phyloP scores from a whole-genome alignment of 169 alveolate species.

The Plasmodium cynomolgi region DNA sequence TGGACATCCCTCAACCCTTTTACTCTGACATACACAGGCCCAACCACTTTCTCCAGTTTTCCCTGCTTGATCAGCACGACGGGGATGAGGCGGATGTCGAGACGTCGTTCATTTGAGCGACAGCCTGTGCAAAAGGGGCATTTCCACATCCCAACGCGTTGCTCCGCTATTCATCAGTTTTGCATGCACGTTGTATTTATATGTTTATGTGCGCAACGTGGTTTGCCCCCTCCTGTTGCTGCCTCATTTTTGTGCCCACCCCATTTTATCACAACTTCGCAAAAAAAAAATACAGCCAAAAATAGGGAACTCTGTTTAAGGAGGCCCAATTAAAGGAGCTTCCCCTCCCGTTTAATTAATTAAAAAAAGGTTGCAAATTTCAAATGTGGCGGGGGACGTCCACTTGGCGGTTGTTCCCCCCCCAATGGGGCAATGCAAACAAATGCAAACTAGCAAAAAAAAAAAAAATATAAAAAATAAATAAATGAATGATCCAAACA shows the following conservation, averaged over 20 bases:
- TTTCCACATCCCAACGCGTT: not conserved
- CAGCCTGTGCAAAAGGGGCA: not conserved
- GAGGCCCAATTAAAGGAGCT: not conserved
- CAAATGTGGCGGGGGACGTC: not conserved
- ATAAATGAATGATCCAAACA: not conserved
- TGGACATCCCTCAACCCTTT: conserved; percentile 97
- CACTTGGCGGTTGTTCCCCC: not conserved
- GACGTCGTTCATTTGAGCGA: conserved; percentile 44
- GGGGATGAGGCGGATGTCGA: conserved; percentile 73
- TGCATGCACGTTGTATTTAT: not conserved
- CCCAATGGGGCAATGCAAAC: not conserved
- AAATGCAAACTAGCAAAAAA: not conserved
- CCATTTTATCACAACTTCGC: not conserved
- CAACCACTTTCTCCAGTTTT: conserved; percentile 91
- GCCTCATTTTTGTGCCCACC: not conserved
- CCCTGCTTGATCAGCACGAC: conserved; percentile 73
- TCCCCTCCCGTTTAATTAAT: not conserved
- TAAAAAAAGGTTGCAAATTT: not conserved
- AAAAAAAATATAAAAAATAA: not conserved
- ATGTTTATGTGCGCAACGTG: not conserved
- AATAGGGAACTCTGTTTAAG: not conserved
- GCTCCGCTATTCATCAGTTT: not conserved
- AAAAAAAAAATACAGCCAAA: not conserved
- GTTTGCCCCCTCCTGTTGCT: not conserved
- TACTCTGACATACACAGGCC: conserved; percentile 98